Base-by-base conservation (phyloP, 1,284 basidiomycete species). In the Agaricales sp. region DNA sequence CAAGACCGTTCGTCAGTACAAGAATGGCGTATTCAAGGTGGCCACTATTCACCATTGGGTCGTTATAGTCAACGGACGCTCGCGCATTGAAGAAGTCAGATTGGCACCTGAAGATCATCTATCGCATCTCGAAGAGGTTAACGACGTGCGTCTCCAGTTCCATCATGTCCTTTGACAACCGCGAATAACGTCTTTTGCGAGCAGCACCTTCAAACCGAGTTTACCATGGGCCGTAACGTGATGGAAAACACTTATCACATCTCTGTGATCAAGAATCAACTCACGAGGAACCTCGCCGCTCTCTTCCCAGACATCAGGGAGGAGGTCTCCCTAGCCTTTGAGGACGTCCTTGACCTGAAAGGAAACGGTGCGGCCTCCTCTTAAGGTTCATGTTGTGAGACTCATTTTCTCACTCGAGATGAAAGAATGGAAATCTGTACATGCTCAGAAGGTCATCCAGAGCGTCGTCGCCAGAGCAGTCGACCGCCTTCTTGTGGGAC, bases 281-380 rank as follows among this genome's bases (percentile, higher is more conserved):
- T 74, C 30, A 74, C 61, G 43, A 59, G 67, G 43, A 69, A 64
- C 53, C 57, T 74, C 16, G 48, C 52, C 0, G 45, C 53, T 2
- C 52, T 67, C 12, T 72, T 71, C 51, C 57, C 59, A 1, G 63
- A 64, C 2, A 58, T 73, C 3, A 49, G 60, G 35, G 63, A 71
- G 18, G 71, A 74, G 53, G 64, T 69, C 44, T 53, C 52, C 43
- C 50, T 57, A 18, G 55, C 67, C 2, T 67, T 68, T 53, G 46
- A 56, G 18, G 63, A 65, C 30, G 6, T 6, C 14, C 26, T 30
- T 6, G 14, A 30, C 14, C 26, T 30, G 6, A 30, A 30, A 6
- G 26, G 14, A 6, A 30, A 30, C 14, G 26, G 26, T 30, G 6
- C 14, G 26, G 6, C 26, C 14, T 30, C 14, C 14, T 53, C 61